A percentile compares a stretch with the other conserved stretches of the same genome.
Evolutionary conservation across 2,329 filamentous ascomycete genomes (phyloP).

Genomic region (Metarhizium brunneum): DNA sequence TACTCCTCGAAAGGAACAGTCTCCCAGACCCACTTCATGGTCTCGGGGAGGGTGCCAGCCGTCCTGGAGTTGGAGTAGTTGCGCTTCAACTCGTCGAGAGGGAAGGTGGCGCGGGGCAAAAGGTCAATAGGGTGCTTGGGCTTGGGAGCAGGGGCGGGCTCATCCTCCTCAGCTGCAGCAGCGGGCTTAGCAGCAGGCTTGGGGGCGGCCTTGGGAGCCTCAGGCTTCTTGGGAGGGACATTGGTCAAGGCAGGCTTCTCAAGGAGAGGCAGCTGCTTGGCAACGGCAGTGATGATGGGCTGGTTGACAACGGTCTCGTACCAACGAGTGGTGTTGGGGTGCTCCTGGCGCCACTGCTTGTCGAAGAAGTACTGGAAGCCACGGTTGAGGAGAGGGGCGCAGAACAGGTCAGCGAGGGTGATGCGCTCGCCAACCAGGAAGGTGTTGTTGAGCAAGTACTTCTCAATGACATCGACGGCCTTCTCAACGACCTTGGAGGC

Average conservation of each 20-base stretch:
- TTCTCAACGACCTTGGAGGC: conserved; percentile 58
- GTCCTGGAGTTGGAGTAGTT: conserved; percentile 96
- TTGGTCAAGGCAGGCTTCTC: conserved; percentile 70
- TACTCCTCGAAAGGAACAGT: conserved; percentile 90
- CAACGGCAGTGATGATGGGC: conserved; percentile 77
- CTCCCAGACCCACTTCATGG: conserved; percentile 89
- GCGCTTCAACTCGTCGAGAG: conserved; percentile 97
- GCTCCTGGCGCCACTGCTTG: conserved; percentile 72
- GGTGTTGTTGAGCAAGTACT: conserved; percentile 85
- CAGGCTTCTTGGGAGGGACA: conserved; percentile 67
- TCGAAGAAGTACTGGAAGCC: conserved; percentile 94
- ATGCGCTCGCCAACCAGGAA: conserved; percentile 97
- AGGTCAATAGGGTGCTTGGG: conserved; percentile 91
- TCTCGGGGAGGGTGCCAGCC: conserved; percentile 53
- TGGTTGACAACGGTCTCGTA: conserved; percentile 91
- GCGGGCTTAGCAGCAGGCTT: conserved; percentile 42
- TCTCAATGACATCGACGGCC: conserved; percentile 66
- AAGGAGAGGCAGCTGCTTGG: conserved; percentile 65
- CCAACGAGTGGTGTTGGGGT: conserved; percentile 89
- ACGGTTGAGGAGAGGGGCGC: conserved; percentile 66
- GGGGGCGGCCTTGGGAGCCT: conserved; percentile 56
- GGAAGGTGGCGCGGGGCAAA: conserved; percentile 69
- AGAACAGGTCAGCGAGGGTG: conserved; percentile 91
- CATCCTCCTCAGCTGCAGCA: conserved; percentile 29
- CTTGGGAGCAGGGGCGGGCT: conserved; percentile 60